Evolutionary conservation across 2,329 filamentous ascomycete species (phyloP).

Genomic region (Tolypocladium ovalisporum): DNA sequence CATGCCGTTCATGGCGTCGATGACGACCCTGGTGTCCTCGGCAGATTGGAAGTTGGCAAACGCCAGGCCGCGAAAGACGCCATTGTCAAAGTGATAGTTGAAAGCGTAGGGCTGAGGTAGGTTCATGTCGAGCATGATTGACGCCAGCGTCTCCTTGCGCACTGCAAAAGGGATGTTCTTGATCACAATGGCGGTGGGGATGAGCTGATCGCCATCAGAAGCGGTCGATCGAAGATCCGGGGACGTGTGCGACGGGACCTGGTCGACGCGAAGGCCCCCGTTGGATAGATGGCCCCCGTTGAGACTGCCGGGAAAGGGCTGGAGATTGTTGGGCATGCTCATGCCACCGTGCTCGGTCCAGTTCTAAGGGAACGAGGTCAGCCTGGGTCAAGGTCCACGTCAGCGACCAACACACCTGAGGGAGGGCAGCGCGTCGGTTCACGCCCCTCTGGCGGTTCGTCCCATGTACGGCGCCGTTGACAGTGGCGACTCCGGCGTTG

Average conservation of each 20-base stretch:
- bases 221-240: slow-evolving; percentile 30
- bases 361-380: slow-evolving; percentile 22
- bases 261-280: slow-evolving; percentile 32
- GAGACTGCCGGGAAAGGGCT: slow-evolving; percentile 23
- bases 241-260: slow-evolving; percentile 26
- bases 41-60: slow-evolving; percentile 98
- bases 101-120: slow-evolving; percentile 94
- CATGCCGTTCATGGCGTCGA: slow-evolving; percentile 89
- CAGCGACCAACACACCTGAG: slow-evolving; percentile 49
- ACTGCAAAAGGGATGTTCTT: slow-evolving; percentile 99
- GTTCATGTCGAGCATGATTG: slow-evolving; percentile 88
- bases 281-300: slow-evolving; percentile 25
- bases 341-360: slow-evolving; percentile 39
- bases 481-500: slow-evolving; percentile 53
- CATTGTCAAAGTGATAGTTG: slow-evolving; percentile 99
- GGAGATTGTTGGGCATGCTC: slow-evolving; percentile 27
- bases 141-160: slow-evolving; percentile 88
- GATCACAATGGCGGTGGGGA: slow-evolving; percentile 96
- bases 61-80: slow-evolving; percentile 87
- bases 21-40: slow-evolving; percentile 86
- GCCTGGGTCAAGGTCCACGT: neutral
- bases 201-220: slow-evolving; percentile 70
- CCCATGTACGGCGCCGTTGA: slow-evolving; percentile 55
- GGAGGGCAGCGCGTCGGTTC: slow-evolving; percentile 51
- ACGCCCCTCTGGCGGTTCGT: slow-evolving; percentile 44